A percentile compares a stretch with the other conserved stretches of the same genome.
Conservation (phyloP, 139 green algal species). For the Chlamydomonas urium region DNA sequence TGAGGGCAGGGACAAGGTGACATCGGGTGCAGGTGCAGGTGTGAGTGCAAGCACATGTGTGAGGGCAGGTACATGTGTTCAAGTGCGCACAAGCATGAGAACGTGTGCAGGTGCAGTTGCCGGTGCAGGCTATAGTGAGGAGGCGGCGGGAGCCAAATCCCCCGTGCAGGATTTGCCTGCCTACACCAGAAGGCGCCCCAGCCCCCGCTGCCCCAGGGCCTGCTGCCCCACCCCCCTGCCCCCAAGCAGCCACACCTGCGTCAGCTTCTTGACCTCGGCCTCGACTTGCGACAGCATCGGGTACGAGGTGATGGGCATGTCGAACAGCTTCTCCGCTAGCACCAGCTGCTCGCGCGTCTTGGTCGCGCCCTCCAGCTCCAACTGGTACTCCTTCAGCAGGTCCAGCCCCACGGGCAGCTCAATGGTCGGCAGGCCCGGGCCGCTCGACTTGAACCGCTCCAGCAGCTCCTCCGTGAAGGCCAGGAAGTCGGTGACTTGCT, state of each 20-base stretch:
- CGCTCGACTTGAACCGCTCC: constrained; percentile 28
- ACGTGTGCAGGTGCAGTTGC: too few species aligned
- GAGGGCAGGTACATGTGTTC: too few species aligned
- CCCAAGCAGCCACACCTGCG: constrained; percentile 27
- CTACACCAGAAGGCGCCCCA: too few species aligned
- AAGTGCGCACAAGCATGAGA: too few species aligned
- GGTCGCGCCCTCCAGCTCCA: constrained; percentile 38
- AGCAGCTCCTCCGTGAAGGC: constrained; percentile 35
- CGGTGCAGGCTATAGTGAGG: too few species aligned
- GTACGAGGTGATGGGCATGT: constrained; percentile 73
- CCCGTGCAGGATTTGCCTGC: too few species aligned
- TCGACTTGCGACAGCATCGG: constrained; percentile 59
- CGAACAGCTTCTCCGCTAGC: constrained; percentile 81
- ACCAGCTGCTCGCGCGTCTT: constrained; percentile 66
- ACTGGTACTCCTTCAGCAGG: constrained; percentile 38
- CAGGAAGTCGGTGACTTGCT: constrained; percentile 59
- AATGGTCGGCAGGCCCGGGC: constrained; percentile 43
- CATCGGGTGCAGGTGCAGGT: too few species aligned
- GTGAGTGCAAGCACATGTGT: too few species aligned
- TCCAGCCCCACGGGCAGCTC: constrained; percentile 47
- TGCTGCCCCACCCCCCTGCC: neutral
- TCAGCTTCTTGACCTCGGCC: constrained; percentile 63
- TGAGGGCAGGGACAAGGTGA: too few species aligned
- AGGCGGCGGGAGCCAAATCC: too few species aligned
- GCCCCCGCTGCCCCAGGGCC: too few species aligned